These are phyloP conservation scores for Petunia secreta DNA, from an alignment of 257 asterid species.

Conservation along the genomic window DNA sequence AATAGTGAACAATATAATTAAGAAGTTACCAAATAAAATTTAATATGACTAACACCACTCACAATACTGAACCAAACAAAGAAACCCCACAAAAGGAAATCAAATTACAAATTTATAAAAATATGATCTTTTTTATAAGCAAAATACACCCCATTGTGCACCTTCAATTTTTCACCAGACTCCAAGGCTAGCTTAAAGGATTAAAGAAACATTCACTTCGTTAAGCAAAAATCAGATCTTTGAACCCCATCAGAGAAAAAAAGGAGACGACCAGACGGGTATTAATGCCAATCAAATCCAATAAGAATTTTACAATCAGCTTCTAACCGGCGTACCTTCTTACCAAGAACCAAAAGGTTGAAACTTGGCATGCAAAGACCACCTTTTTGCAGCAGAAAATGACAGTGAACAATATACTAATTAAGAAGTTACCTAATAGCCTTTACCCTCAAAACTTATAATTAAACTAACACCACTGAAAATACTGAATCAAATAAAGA, in stretches of 20 bases:
- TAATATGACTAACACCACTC: background rate
- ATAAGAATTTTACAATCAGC: background rate
- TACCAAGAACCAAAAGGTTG: background rate
- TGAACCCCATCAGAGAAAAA: background rate
- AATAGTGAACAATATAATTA: background rate
- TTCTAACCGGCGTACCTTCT: background rate
- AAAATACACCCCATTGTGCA: background rate
- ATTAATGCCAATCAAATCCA: conserved; percentile 5
- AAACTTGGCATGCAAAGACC: background rate
- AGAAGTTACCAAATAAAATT: background rate
- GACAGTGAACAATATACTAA: background rate
- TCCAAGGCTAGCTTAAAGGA: background rate
- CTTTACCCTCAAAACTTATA: background rate
- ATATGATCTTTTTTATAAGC: background rate
- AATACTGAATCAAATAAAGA: background rate
- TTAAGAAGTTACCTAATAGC: background rate
- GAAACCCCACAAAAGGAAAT: background rate
- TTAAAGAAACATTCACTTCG: background rate
- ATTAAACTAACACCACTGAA: background rate
- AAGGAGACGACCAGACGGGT: conserved; percentile 3
- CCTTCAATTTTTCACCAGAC: background rate
- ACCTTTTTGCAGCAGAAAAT: background rate
- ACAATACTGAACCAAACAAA: background rate
- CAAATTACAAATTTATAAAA: background rate
- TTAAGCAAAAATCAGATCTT: background rate